A percentile compares a stretch with the other conserved stretches of the same genome.
Evolutionary conservation across 1,139 yeast genomes (phyloP).

Genomic region (Geotrichum cucujoidarum): DNA sequence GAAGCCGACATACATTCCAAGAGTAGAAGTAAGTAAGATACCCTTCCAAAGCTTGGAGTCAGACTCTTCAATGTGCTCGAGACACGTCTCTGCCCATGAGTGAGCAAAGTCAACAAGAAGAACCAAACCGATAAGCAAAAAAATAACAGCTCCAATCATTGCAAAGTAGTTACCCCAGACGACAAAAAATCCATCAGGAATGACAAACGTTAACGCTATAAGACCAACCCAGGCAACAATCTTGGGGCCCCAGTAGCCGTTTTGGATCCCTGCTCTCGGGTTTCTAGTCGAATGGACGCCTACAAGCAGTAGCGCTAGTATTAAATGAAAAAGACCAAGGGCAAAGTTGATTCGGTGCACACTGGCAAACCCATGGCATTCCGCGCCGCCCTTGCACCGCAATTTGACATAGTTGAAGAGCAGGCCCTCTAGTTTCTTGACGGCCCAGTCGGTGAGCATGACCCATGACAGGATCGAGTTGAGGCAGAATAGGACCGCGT

Average conservation of each 20-base stretch:
- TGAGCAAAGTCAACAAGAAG: conserved; percentile 94
- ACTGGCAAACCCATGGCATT: conserved; percentile 87
- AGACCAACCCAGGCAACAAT: conserved; percentile 58
- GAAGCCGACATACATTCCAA: conserved; percentile 73
- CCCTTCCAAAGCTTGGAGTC: conserved; percentile 82
- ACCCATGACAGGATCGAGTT: conserved; percentile 92
- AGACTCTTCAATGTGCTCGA: conserved; percentile 81
- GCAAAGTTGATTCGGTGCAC: conserved; percentile 90
- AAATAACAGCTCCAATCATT: conserved; percentile 73
- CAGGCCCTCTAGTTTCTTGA: conserved; percentile 66
- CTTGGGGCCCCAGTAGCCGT: conserved; percentile 84
- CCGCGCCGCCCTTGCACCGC: conserved; percentile 55
- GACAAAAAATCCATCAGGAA: conserved; percentile 83
- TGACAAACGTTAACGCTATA: conserved; percentile 59
- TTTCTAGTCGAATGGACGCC: conserved; percentile 75
- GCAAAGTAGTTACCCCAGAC: conserved; percentile 91
- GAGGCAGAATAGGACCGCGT: conserved; percentile 70
- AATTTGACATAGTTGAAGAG: conserved; percentile 57
- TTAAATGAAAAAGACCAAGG: conserved; percentile 70
- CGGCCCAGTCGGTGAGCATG: conserved; percentile 76
- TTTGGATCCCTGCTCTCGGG: conserved; percentile 79
- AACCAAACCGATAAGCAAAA: conserved; percentile 83
- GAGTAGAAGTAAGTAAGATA: conserved; percentile 78
- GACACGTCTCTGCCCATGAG: conserved; percentile 97
- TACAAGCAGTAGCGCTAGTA: conserved; percentile 60